These are phyloP conservation scores for Meyerozyma guilliermondii DNA, from an alignment of 1,139 yeast species.

Conservation along the genomic window DNA sequence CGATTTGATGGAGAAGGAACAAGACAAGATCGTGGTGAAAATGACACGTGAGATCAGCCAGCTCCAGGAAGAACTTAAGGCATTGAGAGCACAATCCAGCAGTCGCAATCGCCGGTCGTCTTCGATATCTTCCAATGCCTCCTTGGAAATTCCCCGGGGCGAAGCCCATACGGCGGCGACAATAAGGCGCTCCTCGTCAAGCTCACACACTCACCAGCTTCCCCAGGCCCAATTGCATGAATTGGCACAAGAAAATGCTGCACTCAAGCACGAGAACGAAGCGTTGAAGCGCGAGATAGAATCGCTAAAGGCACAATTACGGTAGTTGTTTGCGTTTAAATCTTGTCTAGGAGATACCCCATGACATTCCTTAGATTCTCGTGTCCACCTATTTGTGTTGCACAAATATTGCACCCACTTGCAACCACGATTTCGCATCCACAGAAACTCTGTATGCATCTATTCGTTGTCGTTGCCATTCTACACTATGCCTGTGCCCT, in stretches of 20 bases:
- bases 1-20: constrained; percentile 65
- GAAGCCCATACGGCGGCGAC: background rate
- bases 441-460: background rate
- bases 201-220: background rate
- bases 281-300: constrained; percentile 10
- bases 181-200: background rate
- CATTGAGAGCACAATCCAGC: constrained; percentile 12
- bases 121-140: background rate
- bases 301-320: background rate
- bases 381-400: too few relatives aligned
- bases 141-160: background rate
- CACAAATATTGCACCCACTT: too few relatives aligned
- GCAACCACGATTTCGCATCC: background rate
- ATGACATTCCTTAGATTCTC: too few relatives aligned
- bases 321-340: background rate
- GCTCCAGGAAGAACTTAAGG: constrained; percentile 48
- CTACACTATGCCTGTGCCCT: background rate
- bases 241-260: background rate
- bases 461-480: background rate
- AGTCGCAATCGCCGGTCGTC: constrained; percentile 1
- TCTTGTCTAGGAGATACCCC: too few relatives aligned
- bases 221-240: background rate
- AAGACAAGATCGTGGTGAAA: constrained; percentile 59
- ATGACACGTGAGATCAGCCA: constrained; percentile 51
- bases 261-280: constrained; percentile 10